phyloP scores from a whole-genome alignment of 768 basidiomycete genomes.

The Leccinum truebloodii region DNA sequence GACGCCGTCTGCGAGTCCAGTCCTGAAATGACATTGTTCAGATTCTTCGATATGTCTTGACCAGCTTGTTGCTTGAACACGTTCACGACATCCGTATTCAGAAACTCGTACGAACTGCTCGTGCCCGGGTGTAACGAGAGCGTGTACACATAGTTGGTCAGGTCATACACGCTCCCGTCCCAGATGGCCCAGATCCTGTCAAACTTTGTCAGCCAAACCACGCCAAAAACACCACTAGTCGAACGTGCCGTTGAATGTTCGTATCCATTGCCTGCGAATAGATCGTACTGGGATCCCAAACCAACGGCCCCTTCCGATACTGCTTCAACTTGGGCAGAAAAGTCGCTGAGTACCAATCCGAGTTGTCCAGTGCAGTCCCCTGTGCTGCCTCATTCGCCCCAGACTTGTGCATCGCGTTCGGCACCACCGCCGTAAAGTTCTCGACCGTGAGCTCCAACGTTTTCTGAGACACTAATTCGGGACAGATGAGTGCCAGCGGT shows the following conservation, averaged over 20 bases:
- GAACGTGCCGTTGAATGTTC: conserved; percentile 42
- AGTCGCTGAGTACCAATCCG: conserved; percentile 73
- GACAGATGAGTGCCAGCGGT: conserved; percentile 76
- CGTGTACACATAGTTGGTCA: conserved; percentile 87
- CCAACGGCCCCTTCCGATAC: conserved; percentile 82
- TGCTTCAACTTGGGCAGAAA: conserved; percentile 77
- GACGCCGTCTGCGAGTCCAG: conserved; percentile 49
- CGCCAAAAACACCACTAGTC: neutral
- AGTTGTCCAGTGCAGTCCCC: conserved; percentile 45
- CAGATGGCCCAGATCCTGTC: conserved; percentile 81
- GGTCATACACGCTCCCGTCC: conserved; percentile 73
- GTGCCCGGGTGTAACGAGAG: conserved; percentile 49
- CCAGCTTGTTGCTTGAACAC: conserved; percentile 83
- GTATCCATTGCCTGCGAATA: conserved; percentile 48
- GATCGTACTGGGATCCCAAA: conserved; percentile 54
- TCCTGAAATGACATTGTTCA: conserved; percentile 58
- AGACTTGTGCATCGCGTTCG: conserved; percentile 73
- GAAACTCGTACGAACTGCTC: conserved; percentile 56
- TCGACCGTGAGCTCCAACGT: conserved; percentile 50
- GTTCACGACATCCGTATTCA: conserved; percentile 60
- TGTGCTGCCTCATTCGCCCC: conserved; percentile 52
- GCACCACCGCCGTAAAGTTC: conserved; percentile 63
- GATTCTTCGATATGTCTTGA: conserved; percentile 71
- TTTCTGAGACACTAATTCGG: conserved; percentile 62
- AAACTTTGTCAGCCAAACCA: neutral